Conservation (phyloP, 495 filamentous ascomycete genomes). For the Copromyces sp. region DNA sequence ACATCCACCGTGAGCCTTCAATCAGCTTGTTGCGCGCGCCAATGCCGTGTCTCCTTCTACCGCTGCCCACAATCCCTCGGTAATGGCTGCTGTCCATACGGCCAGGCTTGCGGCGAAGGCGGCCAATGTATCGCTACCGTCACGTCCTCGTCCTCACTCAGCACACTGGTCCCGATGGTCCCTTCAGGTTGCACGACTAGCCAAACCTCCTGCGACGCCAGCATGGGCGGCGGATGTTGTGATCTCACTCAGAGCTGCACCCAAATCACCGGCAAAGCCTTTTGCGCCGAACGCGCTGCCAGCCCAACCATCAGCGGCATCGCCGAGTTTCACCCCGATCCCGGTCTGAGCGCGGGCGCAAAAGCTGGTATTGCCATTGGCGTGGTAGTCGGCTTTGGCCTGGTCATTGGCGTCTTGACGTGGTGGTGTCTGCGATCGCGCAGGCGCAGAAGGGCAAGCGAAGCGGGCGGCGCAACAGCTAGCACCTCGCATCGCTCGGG, state of each 20-base stretch:
- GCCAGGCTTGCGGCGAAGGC: slow-evolving; percentile 20
- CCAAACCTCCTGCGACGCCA: slow-evolving; percentile 58
- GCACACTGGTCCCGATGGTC: slow-evolving; percentile 15
- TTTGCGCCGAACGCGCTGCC: slow-evolving; percentile 38
- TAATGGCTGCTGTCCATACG: slow-evolving; percentile 35
- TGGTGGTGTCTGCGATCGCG: slow-evolving; percentile 25
- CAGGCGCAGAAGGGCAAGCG: slow-evolving; percentile 14
- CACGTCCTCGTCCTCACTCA: slow-evolving; percentile 9
- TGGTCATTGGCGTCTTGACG: slow-evolving; percentile 25
- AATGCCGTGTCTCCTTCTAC: slow-evolving; percentile 29
- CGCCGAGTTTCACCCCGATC: neutral
- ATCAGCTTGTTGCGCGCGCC: slow-evolving; percentile 29
- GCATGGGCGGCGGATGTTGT: slow-evolving; percentile 66
- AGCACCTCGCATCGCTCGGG: neutral
- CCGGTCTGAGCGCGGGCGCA: slow-evolving; percentile 25
- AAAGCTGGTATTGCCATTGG: slow-evolving; percentile 39
- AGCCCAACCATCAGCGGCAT: slow-evolving; percentile 20
- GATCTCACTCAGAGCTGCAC: slow-evolving; percentile 58
- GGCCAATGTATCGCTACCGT: slow-evolving; percentile 18
- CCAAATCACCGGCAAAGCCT: slow-evolving; percentile 43
- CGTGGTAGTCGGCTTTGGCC: slow-evolving; percentile 25
- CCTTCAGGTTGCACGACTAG: slow-evolving; percentile 54
- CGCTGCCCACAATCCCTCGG: slow-evolving; percentile 31
- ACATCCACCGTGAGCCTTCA: slow-evolving; percentile 10
- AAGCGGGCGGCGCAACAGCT: slow-evolving; percentile 1